Percentiles rank a stretch among this genome's conserved stretches.
Evolutionary conservation across 2,329 filamentous ascomycete genomes (phyloP).

Genomic region (Didymella lethalis): DNA sequence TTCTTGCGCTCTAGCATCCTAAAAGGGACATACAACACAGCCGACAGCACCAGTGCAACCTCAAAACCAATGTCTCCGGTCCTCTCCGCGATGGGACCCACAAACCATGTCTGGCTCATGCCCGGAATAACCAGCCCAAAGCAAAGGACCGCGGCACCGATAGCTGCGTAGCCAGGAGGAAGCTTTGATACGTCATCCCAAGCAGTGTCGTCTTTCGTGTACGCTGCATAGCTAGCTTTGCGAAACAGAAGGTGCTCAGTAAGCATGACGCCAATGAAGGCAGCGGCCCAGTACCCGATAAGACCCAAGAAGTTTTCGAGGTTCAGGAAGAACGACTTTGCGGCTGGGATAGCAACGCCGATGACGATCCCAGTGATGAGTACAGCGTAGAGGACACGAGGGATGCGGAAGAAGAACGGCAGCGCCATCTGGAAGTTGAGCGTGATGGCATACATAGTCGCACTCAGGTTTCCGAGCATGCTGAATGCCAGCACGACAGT

Average conservation of each 20-base stretch:
- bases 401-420: conserved; percentile 64
- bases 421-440: conserved; percentile 71
- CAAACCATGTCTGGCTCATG: conserved; percentile 69
- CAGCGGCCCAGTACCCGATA: conserved; percentile 49
- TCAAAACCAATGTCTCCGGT: conserved; percentile 74
- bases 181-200: conserved; percentile 53
- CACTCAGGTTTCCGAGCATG: conserved; percentile 66
- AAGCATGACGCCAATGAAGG: conserved; percentile 43
- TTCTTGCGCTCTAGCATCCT: conserved; percentile 50
- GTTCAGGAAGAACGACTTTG: conserved; percentile 64
- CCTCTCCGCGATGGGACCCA: conserved; percentile 65
- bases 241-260: conserved; percentile 54
- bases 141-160: conserved; percentile 49
- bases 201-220: conserved; percentile 50
- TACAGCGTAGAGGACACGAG: conserved; percentile 65
- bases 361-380: conserved; percentile 67
- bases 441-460: conserved; percentile 68
- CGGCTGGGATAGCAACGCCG: conserved; percentile 64
- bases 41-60: conserved; percentile 63
- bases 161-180: conserved; percentile 53
- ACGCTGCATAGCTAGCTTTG: conserved; percentile 38
- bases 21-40: conserved; percentile 56
- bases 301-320: conserved; percentile 54
- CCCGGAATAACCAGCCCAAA: conserved; percentile 64
- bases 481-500: conserved; percentile 63